Percentiles rank a stretch among this genome's conserved stretches.
phyloP scores from a whole-genome alignment of 257 asterid species.

The Penstemon eatonii region DNA sequence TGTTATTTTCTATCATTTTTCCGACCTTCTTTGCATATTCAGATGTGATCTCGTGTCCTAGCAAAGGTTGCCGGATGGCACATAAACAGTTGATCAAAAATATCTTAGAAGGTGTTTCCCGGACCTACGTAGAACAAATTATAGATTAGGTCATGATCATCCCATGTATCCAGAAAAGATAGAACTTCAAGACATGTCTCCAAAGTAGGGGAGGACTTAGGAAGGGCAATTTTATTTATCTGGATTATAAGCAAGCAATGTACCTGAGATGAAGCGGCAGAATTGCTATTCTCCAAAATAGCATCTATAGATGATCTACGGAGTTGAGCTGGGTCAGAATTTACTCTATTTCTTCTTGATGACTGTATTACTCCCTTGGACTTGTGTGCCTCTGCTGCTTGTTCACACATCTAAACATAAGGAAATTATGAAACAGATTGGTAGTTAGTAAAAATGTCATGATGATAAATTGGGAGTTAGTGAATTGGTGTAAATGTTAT shows the following conservation, averaged over 20 bases:
- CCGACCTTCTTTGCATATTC: conserved; percentile 77
- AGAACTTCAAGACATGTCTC: too few species aligned
- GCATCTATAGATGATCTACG: conserved; percentile 92
- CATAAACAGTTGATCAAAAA: conserved; percentile 90
- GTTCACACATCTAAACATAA: conserved; percentile 84
- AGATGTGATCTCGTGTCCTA: conserved; percentile 73
- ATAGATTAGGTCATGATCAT: not conserved
- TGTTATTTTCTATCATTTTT: conserved; percentile 69
- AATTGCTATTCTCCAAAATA: conserved; percentile 58
- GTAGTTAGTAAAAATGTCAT: conserved; percentile 22
- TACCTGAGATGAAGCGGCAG: conserved; percentile 67
- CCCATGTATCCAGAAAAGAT: not conserved
- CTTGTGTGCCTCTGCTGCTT: conserved; percentile 98
- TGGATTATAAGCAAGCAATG: conserved; percentile 17
- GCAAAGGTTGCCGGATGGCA: conserved; percentile 82
- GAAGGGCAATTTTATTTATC: not conserved
- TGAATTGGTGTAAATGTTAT: not conserved
- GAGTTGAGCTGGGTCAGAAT: conserved; percentile 65
- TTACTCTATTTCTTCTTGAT: conserved; percentile 65
- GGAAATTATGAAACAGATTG: conserved; percentile 12
- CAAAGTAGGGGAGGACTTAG: not conserved
- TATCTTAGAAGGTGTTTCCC: conserved; percentile 86
- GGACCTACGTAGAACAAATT: conserved; percentile 49
- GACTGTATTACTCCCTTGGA: conserved; percentile 82
- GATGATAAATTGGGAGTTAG: conserved; percentile 11